These are phyloP conservation scores for Solanum arcanum DNA, from an alignment of 257 asterid genomes.

Conservation along the genomic window DNA sequence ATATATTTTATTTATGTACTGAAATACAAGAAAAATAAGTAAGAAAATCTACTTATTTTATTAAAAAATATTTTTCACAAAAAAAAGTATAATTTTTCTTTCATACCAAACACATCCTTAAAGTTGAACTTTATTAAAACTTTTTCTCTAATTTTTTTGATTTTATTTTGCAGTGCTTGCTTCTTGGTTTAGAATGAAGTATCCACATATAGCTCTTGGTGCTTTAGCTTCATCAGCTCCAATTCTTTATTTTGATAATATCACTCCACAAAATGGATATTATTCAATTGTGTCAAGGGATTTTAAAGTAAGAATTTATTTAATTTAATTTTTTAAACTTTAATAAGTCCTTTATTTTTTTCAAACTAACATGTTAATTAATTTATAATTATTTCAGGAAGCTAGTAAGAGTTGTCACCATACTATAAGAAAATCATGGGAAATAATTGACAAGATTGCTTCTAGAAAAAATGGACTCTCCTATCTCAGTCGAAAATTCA, in stretches of 20 bases:
- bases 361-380: not conserved
- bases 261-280: slow-evolving; percentile 58
- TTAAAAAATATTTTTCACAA: not conserved
- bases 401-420: slow-evolving; percentile 36
- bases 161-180: slow-evolving; percentile 45
- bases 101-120: not conserved
- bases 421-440: slow-evolving; percentile 59
- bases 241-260: slow-evolving; percentile 56
- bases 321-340: not conserved
- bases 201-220: slow-evolving; percentile 71
- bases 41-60: too few species aligned
- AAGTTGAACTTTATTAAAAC: not conserved
- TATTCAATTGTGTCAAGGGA: slow-evolving; percentile 35
- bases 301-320: slow-evolving; percentile 30
- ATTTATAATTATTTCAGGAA: slow-evolving; percentile 20
- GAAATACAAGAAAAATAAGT: too few species aligned
- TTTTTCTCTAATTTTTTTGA: not conserved
- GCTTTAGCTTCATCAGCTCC: slow-evolving; percentile 88
- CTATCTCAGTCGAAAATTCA: slow-evolving; percentile 34
- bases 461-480: slow-evolving; percentile 41
- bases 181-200: slow-evolving; percentile 75
- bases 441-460: slow-evolving; percentile 47
- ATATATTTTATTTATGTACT: too few species aligned
- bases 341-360: not conserved
- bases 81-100: not conserved